Conservation (phyloP, 1,284 basidiomycete species). For the Vanrija pseudolonga region DNA sequence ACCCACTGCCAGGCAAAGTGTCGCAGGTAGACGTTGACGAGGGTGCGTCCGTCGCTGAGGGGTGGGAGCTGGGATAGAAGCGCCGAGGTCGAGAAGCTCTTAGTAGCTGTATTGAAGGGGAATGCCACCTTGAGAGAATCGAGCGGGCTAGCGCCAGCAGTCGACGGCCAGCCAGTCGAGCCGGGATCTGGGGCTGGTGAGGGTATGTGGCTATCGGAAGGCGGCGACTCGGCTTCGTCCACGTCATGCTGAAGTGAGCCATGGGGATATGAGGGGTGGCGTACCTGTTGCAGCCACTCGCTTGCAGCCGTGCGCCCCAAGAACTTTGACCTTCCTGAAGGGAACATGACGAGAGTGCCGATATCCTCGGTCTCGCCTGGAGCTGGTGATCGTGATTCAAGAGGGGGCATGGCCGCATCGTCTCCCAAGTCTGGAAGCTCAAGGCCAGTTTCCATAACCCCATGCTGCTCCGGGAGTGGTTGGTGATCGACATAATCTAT, state of each 20-base stretch:
- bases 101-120: constrained; percentile 3
- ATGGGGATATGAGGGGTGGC: background rate
- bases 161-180: background rate
- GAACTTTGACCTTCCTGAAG: constrained; percentile 4
- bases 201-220: background rate
- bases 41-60: constrained; percentile 20
- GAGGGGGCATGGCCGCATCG: too few species aligned
- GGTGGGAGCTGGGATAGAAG: constrained; percentile 17
- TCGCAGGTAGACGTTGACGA: constrained; percentile 28
- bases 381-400: background rate
- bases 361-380: background rate
- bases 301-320: constrained; percentile 11
- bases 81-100: background rate
- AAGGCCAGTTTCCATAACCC: too few species aligned
- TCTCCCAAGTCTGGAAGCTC: too few species aligned
- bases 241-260: background rate
- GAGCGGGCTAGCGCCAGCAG: background rate
- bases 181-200: background rate
- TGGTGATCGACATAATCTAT: background rate
- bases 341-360: constrained; percentile 10
- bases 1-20: constrained; percentile 32
- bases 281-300: constrained; percentile 14
- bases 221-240: background rate
- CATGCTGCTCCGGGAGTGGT: too few species aligned
- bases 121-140: background rate